phyloP scores from a whole-genome alignment of 257 asterid species.

The Lavandula angustifolia region DNA sequence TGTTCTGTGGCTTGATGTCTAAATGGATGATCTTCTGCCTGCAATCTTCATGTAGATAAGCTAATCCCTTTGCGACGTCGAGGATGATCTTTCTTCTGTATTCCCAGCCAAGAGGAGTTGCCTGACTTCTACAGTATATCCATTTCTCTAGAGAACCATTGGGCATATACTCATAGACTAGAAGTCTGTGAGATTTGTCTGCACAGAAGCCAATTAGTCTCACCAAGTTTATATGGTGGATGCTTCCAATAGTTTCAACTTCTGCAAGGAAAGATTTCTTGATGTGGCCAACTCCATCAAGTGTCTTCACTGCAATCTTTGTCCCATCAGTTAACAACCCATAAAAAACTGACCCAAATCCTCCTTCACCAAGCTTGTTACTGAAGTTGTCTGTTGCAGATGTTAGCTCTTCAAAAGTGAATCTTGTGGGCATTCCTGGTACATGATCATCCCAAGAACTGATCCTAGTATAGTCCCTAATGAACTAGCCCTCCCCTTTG shows the following conservation, averaged over 20 bases:
- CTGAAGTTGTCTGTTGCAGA: slow-evolving; percentile 31
- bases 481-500: background rate
- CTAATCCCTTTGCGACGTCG: slow-evolving; percentile 36
- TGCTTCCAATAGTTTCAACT: slow-evolving; percentile 36
- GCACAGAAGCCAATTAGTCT: slow-evolving; percentile 39
- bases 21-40: slow-evolving; percentile 40
- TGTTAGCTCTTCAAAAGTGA: slow-evolving; percentile 29
- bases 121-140: slow-evolving; percentile 27
- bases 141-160: slow-evolving; percentile 39
- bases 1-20: slow-evolving; percentile 42
- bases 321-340: slow-evolving; percentile 32
- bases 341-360: slow-evolving; percentile 38
- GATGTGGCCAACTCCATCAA: slow-evolving; percentile 32
- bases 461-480: slow-evolving; percentile 33
- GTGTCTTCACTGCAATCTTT: slow-evolving; percentile 33
- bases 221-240: slow-evolving; percentile 41
- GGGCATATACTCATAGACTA: slow-evolving; percentile 38
- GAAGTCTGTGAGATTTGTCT: slow-evolving; percentile 36
- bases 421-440: slow-evolving; percentile 42
- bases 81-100: slow-evolving; percentile 28
- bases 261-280: slow-evolving; percentile 40
- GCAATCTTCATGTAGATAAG: slow-evolving; percentile 47
- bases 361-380: slow-evolving; percentile 36
- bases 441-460: slow-evolving; percentile 23
- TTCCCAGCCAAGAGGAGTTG: slow-evolving; percentile 24